phyloP scores from a whole-genome alignment of 805 yeast species.

The Nakazawaea peltata region DNA sequence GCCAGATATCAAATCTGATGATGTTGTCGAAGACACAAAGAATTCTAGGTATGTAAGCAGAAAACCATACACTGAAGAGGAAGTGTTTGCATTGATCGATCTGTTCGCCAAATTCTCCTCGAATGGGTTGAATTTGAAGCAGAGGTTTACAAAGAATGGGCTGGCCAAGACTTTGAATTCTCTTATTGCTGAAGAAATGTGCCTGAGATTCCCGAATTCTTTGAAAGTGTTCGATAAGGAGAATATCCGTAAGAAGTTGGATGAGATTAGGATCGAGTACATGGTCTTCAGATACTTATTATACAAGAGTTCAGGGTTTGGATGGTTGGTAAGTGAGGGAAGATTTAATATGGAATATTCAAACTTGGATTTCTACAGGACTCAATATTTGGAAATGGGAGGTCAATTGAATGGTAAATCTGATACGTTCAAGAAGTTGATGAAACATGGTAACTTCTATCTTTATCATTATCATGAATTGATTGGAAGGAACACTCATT shows the following conservation, averaged over 20 bases:
- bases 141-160: slow-evolving; percentile 1
- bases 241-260: slow-evolving; percentile 10
- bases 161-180: slow-evolving; percentile 5
- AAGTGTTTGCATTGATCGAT: slow-evolving; percentile 9
- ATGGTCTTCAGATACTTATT: slow-evolving; percentile 7
- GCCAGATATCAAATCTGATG: no score
- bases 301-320: slow-evolving; percentile 8
- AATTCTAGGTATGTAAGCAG: slow-evolving; percentile 9
- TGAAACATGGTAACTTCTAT: slow-evolving; percentile 10
- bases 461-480: slow-evolving; percentile 9
- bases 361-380: slow-evolving; percentile 7
- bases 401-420: slow-evolving; percentile 9
- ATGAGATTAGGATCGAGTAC: slow-evolving; percentile 10
- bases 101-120: slow-evolving; percentile 7
- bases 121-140: slow-evolving; percentile 7
- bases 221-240: slow-evolving; percentile 10
- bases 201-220: slow-evolving; percentile 9
- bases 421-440: slow-evolving; percentile 9
- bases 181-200: slow-evolving; percentile 8
- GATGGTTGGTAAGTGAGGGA: slow-evolving; percentile 9
- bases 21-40: no score
- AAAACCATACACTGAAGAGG: slow-evolving; percentile 12
- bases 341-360: slow-evolving; percentile 4
- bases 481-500: slow-evolving; percentile 7
- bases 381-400: slow-evolving; percentile 7